phyloP scores from a whole-genome alignment of 2,329 filamentous ascomycete species.

The Sphaerulina populicola region DNA sequence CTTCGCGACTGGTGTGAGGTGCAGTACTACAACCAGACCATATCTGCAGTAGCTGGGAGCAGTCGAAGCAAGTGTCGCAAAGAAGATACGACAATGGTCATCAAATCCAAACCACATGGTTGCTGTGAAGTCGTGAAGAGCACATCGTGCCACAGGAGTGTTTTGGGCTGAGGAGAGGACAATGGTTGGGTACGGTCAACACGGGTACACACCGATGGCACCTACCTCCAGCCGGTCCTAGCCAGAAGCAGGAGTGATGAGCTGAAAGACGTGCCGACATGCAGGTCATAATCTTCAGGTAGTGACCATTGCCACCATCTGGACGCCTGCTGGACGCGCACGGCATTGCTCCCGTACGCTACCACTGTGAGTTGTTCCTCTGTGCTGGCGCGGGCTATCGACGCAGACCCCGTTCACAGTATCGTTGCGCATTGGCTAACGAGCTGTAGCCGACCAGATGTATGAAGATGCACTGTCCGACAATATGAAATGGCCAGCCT shows the following conservation, averaged over 20 bases:
- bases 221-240: background rate
- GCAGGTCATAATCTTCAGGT: background rate
- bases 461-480: conserved; percentile 5
- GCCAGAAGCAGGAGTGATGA: background rate
- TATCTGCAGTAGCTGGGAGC: background rate
- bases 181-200: background rate
- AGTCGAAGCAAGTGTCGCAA: conserved; percentile 11
- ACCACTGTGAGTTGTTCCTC: conserved; percentile 10
- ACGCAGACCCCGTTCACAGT: conserved; percentile 10
- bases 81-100: conserved; percentile 5
- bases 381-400: background rate
- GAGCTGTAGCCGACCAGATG: conserved; percentile 12
- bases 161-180: conserved; percentile 3
- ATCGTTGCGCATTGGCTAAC: conserved; percentile 15
- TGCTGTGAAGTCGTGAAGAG: conserved; percentile 3
- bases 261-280: background rate
- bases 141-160: conserved; percentile 5
- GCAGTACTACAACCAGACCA: background rate
- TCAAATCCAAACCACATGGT: conserved; percentile 1
- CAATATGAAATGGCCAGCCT: conserved; percentile 7
- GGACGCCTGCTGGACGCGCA: background rate
- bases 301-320: conserved; percentile 13
- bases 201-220: background rate
- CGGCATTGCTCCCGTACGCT: background rate
- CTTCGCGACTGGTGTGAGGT: conserved; percentile 8